Evolutionary conservation across 306 rosid species (phyloP).

Genomic region (Ziziphus jujuba): DNA sequence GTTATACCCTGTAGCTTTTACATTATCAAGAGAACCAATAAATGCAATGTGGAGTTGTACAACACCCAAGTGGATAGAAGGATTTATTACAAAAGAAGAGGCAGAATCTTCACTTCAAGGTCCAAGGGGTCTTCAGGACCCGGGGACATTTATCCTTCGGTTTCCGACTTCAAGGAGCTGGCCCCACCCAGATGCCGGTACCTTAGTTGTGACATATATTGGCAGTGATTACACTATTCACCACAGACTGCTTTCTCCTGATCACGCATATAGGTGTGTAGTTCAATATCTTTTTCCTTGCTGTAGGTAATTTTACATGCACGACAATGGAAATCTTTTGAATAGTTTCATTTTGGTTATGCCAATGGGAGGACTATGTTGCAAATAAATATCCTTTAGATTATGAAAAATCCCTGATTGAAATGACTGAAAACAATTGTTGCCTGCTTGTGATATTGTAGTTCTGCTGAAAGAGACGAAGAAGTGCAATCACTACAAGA

Average conservation of each 20-base stretch:
- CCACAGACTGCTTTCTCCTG: constrained; percentile 74
- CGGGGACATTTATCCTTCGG: constrained; percentile 87
- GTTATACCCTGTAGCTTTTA: constrained; percentile 85
- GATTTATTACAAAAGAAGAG: constrained; percentile 91
- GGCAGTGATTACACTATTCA: constrained; percentile 63
- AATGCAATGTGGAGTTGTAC: constrained; percentile 79
- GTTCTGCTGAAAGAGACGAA: constrained; percentile 43
- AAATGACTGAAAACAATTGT: constrained; percentile 5
- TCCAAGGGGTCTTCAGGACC: constrained; percentile 76
- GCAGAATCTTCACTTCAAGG: constrained; percentile 90
- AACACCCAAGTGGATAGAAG: constrained; percentile 94
- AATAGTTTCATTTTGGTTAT: not conserved
- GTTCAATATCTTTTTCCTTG: constrained; percentile 11
- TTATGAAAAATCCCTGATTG: constrained; percentile 1
- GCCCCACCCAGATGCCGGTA: constrained; percentile 99
- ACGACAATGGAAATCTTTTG: too few species aligned
- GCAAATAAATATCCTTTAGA: not conserved
- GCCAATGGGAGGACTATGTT: not conserved
- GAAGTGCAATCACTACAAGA: constrained; percentile 62
- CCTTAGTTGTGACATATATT: constrained; percentile 75
- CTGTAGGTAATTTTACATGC: not conserved
- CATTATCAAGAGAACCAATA: constrained; percentile 66
- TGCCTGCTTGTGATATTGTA: constrained; percentile 21
- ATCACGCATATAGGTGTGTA: constrained; percentile 53
- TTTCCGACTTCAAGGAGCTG: constrained; percentile 96